Base-by-base conservation (phyloP, 2,329 filamentous ascomycete genomes). In the Calcarisporium arbuscula region DNA sequence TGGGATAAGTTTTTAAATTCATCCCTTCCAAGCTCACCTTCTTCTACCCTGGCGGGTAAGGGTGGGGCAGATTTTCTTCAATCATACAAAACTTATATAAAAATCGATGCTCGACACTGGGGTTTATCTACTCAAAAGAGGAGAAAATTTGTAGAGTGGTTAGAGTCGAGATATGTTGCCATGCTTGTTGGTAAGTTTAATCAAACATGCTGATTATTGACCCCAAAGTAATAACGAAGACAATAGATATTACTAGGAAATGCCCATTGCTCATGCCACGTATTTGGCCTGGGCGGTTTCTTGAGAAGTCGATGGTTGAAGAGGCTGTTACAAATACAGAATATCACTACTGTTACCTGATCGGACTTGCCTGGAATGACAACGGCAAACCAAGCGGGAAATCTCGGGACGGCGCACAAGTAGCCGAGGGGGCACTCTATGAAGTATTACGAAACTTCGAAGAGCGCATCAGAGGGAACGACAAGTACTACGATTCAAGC, bases 81-180 rank as follows among this genome's bases (percentile, higher is more conserved):
- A 2, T 48, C 57, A 1, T 74, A 73, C 50, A 67, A 61, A 35
- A 70, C 59, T 34, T 84, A 77, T 47, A 55, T 78, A 37, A 74
- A 72, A 46, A 67, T 84, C 33, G 72, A 80, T 37, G 64, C 75
- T 2, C 74, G 79, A 30, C 83, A 79, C 53, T 84, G 80, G 80
- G 77, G 77, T 2, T 56, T 68, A 6, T 75, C 74, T 3, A 56
- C 67, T 2, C 57, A 65, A 2, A 74, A 69, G 35, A 73, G 75
- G 2, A 70, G 68, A 15, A 59, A 63, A 10, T 67, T 80, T 30
- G 58, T 82, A 0, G 74, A 74, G 9, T 82, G 78, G 78, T 53
- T 83, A 3, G 78, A 82, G 46, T 79, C 74, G 7, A 66, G 72
- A 35, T 77, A 70, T 35, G 63, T 76, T 3, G 58, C 64, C 38